phyloP scores from a whole-genome alignment of 164 flowering plant species.

The Tinospora cordifolia region DNA sequence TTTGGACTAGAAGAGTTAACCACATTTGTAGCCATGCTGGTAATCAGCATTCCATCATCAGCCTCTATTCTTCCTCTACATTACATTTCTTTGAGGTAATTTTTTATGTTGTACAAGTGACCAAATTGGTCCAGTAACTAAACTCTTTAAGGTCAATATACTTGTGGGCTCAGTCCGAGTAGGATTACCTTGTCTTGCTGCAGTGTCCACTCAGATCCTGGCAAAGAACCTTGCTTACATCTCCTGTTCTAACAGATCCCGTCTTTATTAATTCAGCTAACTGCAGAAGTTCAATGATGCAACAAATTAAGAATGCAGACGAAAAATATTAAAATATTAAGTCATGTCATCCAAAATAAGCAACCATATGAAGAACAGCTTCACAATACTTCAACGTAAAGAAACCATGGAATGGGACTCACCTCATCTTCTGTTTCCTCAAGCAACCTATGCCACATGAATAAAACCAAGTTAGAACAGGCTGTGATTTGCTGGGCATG shows the following conservation, averaged over 20 bases:
- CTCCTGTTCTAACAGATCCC: conserved; percentile 64
- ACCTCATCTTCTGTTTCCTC: conserved; percentile 98
- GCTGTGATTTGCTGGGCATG: not conserved
- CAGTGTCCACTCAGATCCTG: conserved; percentile 82
- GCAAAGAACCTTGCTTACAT: conserved; percentile 67
- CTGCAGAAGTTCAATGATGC: conserved; percentile 33
- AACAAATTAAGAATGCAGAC: not conserved
- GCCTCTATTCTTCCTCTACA: not conserved
- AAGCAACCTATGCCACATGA: conserved; percentile 53
- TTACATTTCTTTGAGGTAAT: not conserved
- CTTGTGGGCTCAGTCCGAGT: not conserved
- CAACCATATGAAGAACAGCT: not conserved
- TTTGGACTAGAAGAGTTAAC: not conserved
- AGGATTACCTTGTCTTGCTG: conserved; percentile 45
- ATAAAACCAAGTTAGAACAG: conserved; percentile 12
- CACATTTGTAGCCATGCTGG: no score
- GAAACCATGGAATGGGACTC: conserved; percentile 14
- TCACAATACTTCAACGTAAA: not conserved
- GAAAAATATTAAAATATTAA: not conserved
- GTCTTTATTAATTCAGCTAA: conserved; percentile 69
- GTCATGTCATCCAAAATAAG: not conserved
- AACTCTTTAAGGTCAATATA: not conserved
- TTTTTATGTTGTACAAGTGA: no score
- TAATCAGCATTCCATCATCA: not conserved
- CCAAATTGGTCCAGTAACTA: not conserved